phyloP scores from a whole-genome alignment of 2,329 filamentous ascomycete genomes.

The Fusarium denticulatum region DNA sequence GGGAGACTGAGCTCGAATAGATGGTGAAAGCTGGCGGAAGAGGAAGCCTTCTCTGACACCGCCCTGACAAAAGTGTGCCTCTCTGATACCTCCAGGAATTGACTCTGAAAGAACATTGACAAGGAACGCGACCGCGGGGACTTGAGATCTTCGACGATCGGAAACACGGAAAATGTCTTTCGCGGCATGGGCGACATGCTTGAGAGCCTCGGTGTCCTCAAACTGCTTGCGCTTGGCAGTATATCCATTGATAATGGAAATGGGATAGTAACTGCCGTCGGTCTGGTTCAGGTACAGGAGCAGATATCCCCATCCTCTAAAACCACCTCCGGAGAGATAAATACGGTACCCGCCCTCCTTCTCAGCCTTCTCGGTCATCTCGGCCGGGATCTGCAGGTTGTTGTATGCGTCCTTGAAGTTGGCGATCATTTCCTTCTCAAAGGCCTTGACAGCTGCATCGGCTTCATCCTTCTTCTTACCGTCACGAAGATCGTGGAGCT shows the following conservation, averaged over 20 bases:
- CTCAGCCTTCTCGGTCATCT: constrained; percentile 56
- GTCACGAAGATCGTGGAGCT: constrained; percentile 57
- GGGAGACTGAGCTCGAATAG: constrained; percentile 63
- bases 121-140: constrained; percentile 74
- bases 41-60: constrained; percentile 75
- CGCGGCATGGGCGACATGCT: constrained; percentile 49
- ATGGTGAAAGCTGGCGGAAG: constrained; percentile 61
- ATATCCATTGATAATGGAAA: constrained; percentile 78
- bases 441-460: constrained; percentile 54
- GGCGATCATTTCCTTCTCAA: constrained; percentile 61
- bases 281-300: constrained; percentile 68
- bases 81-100: constrained; percentile 66
- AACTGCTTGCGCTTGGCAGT: constrained; percentile 61
- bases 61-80: constrained; percentile 75
- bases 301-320: constrained; percentile 77
- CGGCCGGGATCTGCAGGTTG: constrained; percentile 62
- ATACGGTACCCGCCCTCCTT: constrained; percentile 63
- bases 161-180: constrained; percentile 69
- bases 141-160: constrained; percentile 70
- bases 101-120: constrained; percentile 70
- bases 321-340: constrained; percentile 76
- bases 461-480: constrained; percentile 52
- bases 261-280: constrained; percentile 69
- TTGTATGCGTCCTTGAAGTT: constrained; percentile 63
- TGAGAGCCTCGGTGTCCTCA: constrained; percentile 55